Conservation (phyloP, 495 filamentous ascomycete species). For the Hypoxylon lienhwacheense region DNA sequence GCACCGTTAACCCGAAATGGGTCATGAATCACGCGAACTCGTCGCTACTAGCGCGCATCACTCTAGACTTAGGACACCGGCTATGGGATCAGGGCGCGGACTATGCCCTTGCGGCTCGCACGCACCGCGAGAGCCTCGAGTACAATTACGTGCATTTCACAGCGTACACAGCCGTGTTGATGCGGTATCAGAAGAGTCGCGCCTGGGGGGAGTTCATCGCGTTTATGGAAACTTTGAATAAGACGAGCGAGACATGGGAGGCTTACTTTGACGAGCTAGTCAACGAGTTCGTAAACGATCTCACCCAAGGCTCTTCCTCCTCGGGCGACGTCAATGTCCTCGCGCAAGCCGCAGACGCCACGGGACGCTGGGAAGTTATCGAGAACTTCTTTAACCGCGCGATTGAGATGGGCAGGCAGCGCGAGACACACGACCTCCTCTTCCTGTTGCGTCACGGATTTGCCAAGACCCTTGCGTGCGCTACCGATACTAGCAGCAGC, state of each 20-base stretch:
- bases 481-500: slow-evolving; percentile 9
- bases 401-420: slow-evolving; percentile 34
- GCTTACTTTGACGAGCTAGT: slow-evolving; percentile 37
- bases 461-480: slow-evolving; percentile 29
- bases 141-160: slow-evolving; percentile 39
- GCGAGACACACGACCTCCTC: slow-evolving; percentile 36
- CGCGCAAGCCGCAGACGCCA: slow-evolving; percentile 29
- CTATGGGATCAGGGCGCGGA: slow-evolving; percentile 41
- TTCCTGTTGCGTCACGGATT: slow-evolving; percentile 40
- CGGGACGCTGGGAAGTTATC: slow-evolving; percentile 33
- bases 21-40: slow-evolving; percentile 25
- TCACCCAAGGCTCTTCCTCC: slow-evolving; percentile 6
- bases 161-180: slow-evolving; percentile 33
- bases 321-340: slow-evolving; percentile 25
- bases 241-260: slow-evolving; percentile 25
- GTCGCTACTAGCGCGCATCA: slow-evolving; percentile 34
- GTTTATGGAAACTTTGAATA: slow-evolving; percentile 38
- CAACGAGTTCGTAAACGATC: slow-evolving; percentile 27
- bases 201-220: slow-evolving; percentile 40
- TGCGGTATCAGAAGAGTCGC: slow-evolving; percentile 30
- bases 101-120: slow-evolving; percentile 26
- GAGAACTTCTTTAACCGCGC: slow-evolving; percentile 39
- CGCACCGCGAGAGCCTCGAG: slow-evolving; percentile 33
- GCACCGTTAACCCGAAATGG: slow-evolving; percentile 28
- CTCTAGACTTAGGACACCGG: slow-evolving; percentile 42